phyloP scores from a whole-genome alignment of 495 filamentous ascomycete genomes.

The Lepidopterella palustris region DNA sequence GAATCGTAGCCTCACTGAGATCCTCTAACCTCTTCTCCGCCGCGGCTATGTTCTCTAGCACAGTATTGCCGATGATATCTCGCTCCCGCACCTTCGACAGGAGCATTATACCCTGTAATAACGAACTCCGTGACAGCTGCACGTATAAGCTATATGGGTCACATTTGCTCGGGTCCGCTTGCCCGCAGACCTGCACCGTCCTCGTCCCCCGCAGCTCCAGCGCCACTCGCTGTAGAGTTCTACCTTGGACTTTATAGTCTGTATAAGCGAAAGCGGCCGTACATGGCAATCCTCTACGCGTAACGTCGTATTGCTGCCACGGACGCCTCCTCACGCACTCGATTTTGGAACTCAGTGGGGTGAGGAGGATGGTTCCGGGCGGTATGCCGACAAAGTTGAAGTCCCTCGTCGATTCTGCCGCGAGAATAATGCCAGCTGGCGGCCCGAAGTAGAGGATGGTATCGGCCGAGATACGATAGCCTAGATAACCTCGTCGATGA shows the following conservation, averaged over 20 bases:
- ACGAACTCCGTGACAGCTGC: background rate
- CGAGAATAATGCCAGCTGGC: background rate
- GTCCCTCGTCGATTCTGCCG: background rate
- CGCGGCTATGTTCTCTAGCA: constrained; percentile 12
- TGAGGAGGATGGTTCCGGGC: background rate
- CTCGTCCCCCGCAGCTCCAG: constrained; percentile 6
- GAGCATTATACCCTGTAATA: constrained; percentile 1
- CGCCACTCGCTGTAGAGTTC: constrained; percentile 1
- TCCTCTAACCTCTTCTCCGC: constrained; percentile 12
- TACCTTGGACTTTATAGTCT: constrained; percentile 4
- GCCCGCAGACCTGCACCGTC: background rate
- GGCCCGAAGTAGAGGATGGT: background rate
- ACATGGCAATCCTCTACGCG: constrained; percentile 6
- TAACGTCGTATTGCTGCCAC: constrained; percentile 1
- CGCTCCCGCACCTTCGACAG: constrained; percentile 4
- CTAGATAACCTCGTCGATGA: constrained; percentile 1
- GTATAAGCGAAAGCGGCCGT: constrained; percentile 4
- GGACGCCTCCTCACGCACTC: constrained; percentile 6
- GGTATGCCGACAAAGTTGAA: background rate
- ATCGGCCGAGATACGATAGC: background rate
- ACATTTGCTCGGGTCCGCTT: constrained; percentile 4
- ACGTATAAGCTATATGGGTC: constrained; percentile 14
- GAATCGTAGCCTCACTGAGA: constrained; percentile 8
- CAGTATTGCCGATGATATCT: constrained; percentile 10
- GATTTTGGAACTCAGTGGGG: constrained; percentile 2